Base-by-base conservation (phyloP, 2,329 filamentous ascomycete species). In the Cladosporium oxysporum region DNA sequence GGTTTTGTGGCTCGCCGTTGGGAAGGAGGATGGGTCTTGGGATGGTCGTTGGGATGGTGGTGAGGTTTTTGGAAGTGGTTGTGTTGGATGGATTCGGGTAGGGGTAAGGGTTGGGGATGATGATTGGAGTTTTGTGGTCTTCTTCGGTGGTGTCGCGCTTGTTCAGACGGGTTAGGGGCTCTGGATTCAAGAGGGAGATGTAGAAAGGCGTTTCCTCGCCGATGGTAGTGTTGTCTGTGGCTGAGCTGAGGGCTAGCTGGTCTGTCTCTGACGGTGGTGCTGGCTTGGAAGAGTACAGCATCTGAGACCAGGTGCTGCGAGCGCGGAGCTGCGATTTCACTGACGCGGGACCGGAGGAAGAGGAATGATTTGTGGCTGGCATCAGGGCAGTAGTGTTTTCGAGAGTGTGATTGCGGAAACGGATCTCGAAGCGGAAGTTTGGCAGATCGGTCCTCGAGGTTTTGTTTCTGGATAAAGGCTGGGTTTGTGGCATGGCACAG, bases 161-260 rank as follows among this genome's bases (percentile, higher is more conserved):
- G 53, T 50, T 69, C 57, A 18, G 29, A 33, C 16, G 66, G 73
- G 72, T 67, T 71, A 68, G 73, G 73, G 73, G 72, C 78, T 69
- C 6, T 75, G 79, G 12, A 62, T 73, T 66, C 1, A 93, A 79
- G 64, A 96, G 83, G 31, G 88, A 92, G 70, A 97, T 90, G 76
- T 90, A 96, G 78, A 97, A 96, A 0, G 94, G 93, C 0, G 94
- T 96, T 10, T 89, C 85, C 79, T 97, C 93, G 69, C 93, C 93
- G 50, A 84, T 83, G 14, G 84, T 82, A 68, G 91, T 87, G 0
- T 85, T 84, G 73, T 98, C 94, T 0, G 93, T 96, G 0, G 91
- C 93, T 74, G 93, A 91, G 5, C 93, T 93, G 8, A 97, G 78
- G 73, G 97, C 97, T 68, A 81, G 85, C 78, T 92, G 90, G 67